These are phyloP conservation scores for Cerrena zonata DNA, from an alignment of 1,284 basidiomycete genomes.

Conservation along the genomic window DNA sequence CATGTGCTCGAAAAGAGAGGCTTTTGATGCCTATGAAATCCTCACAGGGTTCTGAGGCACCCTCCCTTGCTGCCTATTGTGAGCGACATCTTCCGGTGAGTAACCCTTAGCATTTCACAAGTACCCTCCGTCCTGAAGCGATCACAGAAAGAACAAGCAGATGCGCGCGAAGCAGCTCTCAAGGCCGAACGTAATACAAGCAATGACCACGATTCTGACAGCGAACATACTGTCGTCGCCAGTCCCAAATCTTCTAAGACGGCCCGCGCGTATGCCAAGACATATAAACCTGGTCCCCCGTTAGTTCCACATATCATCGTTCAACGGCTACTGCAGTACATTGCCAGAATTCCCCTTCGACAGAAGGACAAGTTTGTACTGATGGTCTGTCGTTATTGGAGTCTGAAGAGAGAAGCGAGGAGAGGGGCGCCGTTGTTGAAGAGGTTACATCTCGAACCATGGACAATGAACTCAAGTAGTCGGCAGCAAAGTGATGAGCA, in stretches of 20 bases:
- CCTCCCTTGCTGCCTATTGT: slow-evolving; percentile 73
- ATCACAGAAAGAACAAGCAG: slow-evolving; percentile 60
- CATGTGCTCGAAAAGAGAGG: slow-evolving; percentile 85
- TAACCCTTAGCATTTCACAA: slow-evolving; percentile 7
- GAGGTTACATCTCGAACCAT: slow-evolving; percentile 91
- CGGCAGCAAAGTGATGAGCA: slow-evolving; percentile 78
- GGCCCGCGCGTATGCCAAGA: slow-evolving; percentile 76
- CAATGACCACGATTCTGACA: slow-evolving; percentile 31
- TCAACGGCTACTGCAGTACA: slow-evolving; percentile 75
- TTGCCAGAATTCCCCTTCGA: slow-evolving; percentile 64
- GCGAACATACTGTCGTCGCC: slow-evolving; percentile 16
- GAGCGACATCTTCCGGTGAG: slow-evolving; percentile 85
- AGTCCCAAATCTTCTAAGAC: slow-evolving; percentile 51
- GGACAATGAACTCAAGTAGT: slow-evolving; percentile 76
- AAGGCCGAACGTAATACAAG: slow-evolving; percentile 37
- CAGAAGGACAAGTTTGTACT: slow-evolving; percentile 78
- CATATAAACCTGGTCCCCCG: slow-evolving; percentile 73
- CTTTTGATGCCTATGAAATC: slow-evolving; percentile 84
- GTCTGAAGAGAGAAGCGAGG: slow-evolving; percentile 87
- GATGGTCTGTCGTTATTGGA: slow-evolving; percentile 90
- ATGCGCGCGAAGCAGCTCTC: slow-evolving; percentile 53
- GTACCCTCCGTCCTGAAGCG: background rate
- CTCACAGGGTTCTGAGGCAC: slow-evolving; percentile 65
- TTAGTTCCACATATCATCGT: slow-evolving; percentile 71
- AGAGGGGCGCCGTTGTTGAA: slow-evolving; percentile 92